These are phyloP conservation scores for Fagus crenata DNA, from an alignment of 306 rosid genomes.

Conservation along the genomic window DNA sequence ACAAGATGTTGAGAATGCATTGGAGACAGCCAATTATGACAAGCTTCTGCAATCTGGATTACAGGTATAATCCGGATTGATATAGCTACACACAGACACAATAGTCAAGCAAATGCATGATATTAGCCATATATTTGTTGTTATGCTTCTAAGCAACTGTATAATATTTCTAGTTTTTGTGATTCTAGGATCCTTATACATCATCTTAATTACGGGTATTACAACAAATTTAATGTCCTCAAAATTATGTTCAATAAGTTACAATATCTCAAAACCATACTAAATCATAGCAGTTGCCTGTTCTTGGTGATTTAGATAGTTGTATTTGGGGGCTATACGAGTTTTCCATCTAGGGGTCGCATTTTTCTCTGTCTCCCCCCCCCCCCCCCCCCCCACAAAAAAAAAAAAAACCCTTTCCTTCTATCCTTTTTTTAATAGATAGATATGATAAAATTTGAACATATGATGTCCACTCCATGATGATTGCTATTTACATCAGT, in stretches of 20 bases:
- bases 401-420: not conserved
- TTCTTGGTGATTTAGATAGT: not conserved
- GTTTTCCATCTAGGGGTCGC: not conserved
- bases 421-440: not conserved
- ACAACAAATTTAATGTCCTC: not conserved
- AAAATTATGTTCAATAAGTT: not conserved
- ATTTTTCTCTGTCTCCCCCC: too few species aligned
- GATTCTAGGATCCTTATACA: not conserved
- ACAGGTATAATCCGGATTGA: slow-evolving; percentile 50
- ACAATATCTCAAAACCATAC: not conserved
- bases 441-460: too few species aligned
- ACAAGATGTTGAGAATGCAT: slow-evolving; percentile 71
- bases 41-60: slow-evolving; percentile 95
- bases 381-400: too few species aligned
- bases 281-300: not conserved
- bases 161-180: not conserved
- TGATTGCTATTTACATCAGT: too few species aligned
- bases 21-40: slow-evolving; percentile 89
- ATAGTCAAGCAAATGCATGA: too few species aligned
- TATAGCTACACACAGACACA: not conserved
- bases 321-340: not conserved
- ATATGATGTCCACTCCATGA: too few species aligned
- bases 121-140: too few species aligned
- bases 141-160: not conserved
- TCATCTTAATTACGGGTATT: not conserved